Base-by-base conservation (phyloP, 768 basidiomycete genomes). In the Lactarius indigo region DNA sequence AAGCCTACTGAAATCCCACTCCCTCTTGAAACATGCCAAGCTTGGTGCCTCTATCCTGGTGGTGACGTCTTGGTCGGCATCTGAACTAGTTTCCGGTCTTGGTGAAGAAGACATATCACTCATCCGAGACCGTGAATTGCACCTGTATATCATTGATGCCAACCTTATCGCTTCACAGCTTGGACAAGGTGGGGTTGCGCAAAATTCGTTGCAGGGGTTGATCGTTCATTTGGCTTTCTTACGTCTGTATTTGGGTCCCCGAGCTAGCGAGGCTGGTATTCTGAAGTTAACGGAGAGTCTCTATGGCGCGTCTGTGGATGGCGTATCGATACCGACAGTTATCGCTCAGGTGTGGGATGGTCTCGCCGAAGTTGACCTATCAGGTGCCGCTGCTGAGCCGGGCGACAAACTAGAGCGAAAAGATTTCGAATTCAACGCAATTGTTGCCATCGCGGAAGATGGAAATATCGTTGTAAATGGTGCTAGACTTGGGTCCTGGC, bases 201-300 rank as follows among this genome's bases (percentile, higher is more conserved):
- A 77, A 63, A 80, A 83, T 50, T 77, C 79, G 1, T 71, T 84
- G 8, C 83, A 90, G 71, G 81, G 79, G 68, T 76, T 91, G 68
- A 73, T 92, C 41, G 83, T 87, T 52, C 85, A 92, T 71, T 80
- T 96, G 33, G 89, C 91, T 1, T 92, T 98, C 81, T 77, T 98
- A 73, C 83, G 92, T 61, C 81, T 98, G 37, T 98, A 90, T 77
- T 79, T 94, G 47, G 91, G 90, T 33, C 77, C 80, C 59, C 77
- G 79, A n/a, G 88, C 87, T 8, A 82, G 78, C 28, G 83, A 88
- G 73, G 74, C 76, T 1, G 75, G 81, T 7, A 79, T 92, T 20
- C 73, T 82, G 50, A 82, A 83, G 72, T 72, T 90, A 41, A 85
- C 84, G 4, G 78, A 77, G 30, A 76, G 74, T 5, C 72, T 80